Conservation (phyloP, 768 basidiomycete genomes). For the Leccinum variicolor region DNA sequence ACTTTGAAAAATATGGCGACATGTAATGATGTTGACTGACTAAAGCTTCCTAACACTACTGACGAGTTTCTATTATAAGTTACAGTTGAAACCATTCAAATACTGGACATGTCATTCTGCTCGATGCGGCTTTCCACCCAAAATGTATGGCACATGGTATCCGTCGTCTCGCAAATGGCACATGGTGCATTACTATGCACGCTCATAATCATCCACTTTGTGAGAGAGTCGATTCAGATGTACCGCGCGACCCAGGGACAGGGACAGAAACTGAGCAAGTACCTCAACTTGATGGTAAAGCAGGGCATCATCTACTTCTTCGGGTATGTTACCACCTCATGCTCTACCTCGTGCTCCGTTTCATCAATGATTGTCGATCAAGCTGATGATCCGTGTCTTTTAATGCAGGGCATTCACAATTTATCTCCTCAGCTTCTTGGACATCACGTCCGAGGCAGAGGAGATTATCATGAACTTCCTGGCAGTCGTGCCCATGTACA, state of each 20-base stretch:
- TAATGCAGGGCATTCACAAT: background rate
- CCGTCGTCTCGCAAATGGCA: background rate
- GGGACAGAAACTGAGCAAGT: background rate
- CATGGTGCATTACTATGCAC: background rate
- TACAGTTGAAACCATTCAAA: background rate
- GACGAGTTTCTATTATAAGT: background rate
- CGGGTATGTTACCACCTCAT: background rate
- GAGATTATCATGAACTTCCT: background rate
- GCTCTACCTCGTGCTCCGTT: background rate
- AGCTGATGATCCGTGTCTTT: background rate
- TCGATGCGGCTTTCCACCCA: background rate
- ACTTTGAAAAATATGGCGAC: background rate
- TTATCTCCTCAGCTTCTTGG: background rate
- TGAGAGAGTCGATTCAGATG: background rate
- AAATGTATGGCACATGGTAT: background rate
- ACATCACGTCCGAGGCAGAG: background rate
- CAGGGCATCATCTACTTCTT: background rate
- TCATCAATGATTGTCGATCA: background rate
- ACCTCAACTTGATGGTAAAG: background rate
- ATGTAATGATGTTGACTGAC: background rate
- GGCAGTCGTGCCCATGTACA: background rate
- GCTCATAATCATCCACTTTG: background rate
- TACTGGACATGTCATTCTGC: background rate
- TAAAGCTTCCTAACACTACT: background rate
- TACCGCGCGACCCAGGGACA: background rate